phyloP scores from a whole-genome alignment of 2,329 filamentous ascomycete species.

The Nemania abortiva region DNA sequence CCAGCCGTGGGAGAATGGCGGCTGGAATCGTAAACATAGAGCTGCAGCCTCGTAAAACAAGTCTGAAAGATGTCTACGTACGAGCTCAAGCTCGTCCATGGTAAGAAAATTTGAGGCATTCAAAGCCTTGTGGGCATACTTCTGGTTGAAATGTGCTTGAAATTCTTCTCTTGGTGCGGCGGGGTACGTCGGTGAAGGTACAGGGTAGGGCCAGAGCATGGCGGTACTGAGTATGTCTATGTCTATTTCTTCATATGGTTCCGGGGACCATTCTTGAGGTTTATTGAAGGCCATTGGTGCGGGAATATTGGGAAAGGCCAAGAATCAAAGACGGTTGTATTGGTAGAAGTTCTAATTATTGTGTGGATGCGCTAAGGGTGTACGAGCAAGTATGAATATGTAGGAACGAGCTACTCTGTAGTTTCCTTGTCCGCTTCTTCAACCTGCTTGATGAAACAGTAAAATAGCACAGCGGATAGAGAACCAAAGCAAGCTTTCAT shows the following conservation, averaged over 20 bases:
- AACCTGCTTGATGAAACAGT: slow-evolving; percentile 37
- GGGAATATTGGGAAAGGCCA: slow-evolving; percentile 36
- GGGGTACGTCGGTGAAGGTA: slow-evolving; percentile 36
- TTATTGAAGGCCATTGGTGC: slow-evolving; percentile 37
- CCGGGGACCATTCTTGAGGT: slow-evolving; percentile 35
- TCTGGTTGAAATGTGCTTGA: slow-evolving; percentile 36
- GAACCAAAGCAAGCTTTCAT: slow-evolving; percentile 36
- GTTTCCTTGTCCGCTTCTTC: slow-evolving; percentile 32
- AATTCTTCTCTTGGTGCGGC: slow-evolving; percentile 35
- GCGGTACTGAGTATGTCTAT: slow-evolving; percentile 27
- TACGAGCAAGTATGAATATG: slow-evolving; percentile 31
- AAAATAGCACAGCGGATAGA: slow-evolving; percentile 37
- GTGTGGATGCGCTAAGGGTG: slow-evolving; percentile 30
- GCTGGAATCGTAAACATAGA: slow-evolving; percentile 36
- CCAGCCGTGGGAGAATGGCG: slow-evolving; percentile 39
- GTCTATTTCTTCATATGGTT: slow-evolving; percentile 38
- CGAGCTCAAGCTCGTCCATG: slow-evolving; percentile 37
- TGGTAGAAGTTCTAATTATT: slow-evolving; percentile 36
- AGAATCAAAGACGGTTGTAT: slow-evolving; percentile 37
- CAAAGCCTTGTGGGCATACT: slow-evolving; percentile 37
- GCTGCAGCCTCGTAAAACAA: slow-evolving; percentile 38
- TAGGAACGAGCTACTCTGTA: slow-evolving; percentile 33
- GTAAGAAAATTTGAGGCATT: slow-evolving; percentile 38
- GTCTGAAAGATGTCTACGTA: slow-evolving; percentile 39
- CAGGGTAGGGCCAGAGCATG: slow-evolving; percentile 37